Percentiles rank a stretch among this genome's conserved stretches.
Evolutionary conservation across 2,329 filamentous ascomycete genomes (phyloP).

Genomic region (Epichloe sibirici): DNA sequence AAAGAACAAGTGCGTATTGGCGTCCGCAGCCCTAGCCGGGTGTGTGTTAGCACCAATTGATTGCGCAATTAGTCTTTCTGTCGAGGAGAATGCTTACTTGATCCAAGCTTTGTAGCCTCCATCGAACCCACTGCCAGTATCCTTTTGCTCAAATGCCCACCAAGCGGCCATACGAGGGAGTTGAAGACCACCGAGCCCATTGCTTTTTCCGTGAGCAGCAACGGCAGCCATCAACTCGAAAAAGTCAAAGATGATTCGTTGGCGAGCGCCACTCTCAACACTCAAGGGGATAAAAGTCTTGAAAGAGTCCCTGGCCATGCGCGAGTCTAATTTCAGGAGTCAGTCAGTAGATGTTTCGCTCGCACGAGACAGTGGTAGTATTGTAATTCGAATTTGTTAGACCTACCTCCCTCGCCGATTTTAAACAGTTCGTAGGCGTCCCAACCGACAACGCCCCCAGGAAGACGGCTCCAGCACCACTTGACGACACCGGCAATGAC

Average conservation of each 20-base stretch:
- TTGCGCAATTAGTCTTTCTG: background rate
- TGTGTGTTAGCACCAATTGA: constrained; percentile 1
- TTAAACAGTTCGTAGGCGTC: constrained; percentile 94
- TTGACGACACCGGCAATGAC: constrained; percentile 89
- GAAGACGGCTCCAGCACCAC: constrained; percentile 95
- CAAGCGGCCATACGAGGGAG: constrained; percentile 90
- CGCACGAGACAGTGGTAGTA: background rate
- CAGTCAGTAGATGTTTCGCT: constrained; percentile 1
- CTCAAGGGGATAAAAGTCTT: constrained; percentile 92
- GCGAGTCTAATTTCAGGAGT: constrained; percentile 54
- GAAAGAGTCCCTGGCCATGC: constrained; percentile 85
- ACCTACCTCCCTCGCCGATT: constrained; percentile 75
- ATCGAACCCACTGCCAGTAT: constrained; percentile 84
- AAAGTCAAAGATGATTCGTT: constrained; percentile 88
- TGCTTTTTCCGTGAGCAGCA: constrained; percentile 84
- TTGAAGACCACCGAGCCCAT: constrained; percentile 86
- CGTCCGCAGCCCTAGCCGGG: constrained; percentile 66
- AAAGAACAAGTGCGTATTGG: constrained; percentile 94
- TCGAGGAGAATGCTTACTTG: constrained; percentile 27
- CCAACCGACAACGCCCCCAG: constrained; percentile 89
- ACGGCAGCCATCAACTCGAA: constrained; percentile 88
- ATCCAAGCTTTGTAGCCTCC: constrained; percentile 86
- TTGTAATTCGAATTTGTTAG: background rate
- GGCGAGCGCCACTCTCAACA: constrained; percentile 73
- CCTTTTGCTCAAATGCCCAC: constrained; percentile 94